phyloP scores from a whole-genome alignment of 768 basidiomycete species.

The Chalciporus pseudorubinellus region DNA sequence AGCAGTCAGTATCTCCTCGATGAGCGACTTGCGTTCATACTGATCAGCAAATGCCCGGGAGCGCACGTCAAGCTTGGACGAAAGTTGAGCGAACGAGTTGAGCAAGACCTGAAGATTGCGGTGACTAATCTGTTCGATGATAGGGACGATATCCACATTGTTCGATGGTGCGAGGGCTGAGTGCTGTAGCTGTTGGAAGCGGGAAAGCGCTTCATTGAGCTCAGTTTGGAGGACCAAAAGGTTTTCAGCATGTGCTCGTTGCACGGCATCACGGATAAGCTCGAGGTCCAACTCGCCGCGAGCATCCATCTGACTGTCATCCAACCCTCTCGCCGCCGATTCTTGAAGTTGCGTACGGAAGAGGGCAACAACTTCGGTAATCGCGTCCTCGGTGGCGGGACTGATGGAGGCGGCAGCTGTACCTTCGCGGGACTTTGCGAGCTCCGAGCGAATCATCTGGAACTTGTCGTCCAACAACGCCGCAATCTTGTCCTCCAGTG shows the following conservation, averaged over 20 bases:
- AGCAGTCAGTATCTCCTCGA: conserved; percentile 56
- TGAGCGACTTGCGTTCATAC: conserved; percentile 56
- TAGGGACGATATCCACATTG: conserved; percentile 36
- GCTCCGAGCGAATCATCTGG: conserved; percentile 44
- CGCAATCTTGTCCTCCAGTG: conserved; percentile 59
- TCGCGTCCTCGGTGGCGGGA: conserved; percentile 56
- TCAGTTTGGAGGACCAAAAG: conserved; percentile 57
- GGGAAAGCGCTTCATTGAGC: conserved; percentile 48
- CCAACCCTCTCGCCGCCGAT: conserved; percentile 52
- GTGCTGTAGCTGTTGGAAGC: conserved; percentile 33
- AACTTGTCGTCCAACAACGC: conserved; percentile 71
- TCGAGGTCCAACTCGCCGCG: conserved; percentile 79
- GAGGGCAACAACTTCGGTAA: conserved; percentile 62
- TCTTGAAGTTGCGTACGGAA: conserved; percentile 69
- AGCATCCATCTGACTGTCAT: conserved; percentile 67
- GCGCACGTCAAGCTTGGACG: conserved; percentile 26
- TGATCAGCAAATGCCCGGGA: conserved; percentile 36
- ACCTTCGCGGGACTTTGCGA: conserved; percentile 25
- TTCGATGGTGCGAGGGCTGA: conserved; percentile 11
- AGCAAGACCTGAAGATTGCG: conserved; percentile 60
- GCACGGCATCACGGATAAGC: conserved; percentile 64
- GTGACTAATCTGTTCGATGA: conserved; percentile 58
- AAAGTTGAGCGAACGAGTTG: conserved; percentile 53
- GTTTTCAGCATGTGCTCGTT: conserved; percentile 65
- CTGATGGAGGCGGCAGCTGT: conserved; percentile 33